phyloP scores from a whole-genome alignment of 1,284 basidiomycete genomes.

The Papiliotrema flavescens region DNA sequence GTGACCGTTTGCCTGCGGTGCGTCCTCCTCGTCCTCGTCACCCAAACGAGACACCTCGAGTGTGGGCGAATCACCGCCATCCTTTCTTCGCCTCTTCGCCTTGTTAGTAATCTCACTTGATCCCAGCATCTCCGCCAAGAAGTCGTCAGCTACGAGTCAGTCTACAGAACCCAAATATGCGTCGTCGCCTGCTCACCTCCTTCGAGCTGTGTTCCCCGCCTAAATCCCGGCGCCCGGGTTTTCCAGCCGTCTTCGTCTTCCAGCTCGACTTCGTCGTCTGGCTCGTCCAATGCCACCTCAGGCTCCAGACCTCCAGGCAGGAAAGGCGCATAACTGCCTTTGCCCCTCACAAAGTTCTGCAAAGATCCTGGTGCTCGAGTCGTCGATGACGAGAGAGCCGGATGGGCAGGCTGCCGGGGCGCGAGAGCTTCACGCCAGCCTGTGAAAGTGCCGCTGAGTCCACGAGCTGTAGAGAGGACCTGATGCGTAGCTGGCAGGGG shows the following conservation, averaged over 20 bases:
- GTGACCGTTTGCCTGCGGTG: slow-evolving; percentile 14
- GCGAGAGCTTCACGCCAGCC: slow-evolving; percentile 66
- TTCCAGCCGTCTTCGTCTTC: slow-evolving; percentile 47
- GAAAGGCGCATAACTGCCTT: slow-evolving; percentile 87
- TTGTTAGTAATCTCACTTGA: slow-evolving; percentile 34
- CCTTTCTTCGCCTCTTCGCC: slow-evolving; percentile 34
- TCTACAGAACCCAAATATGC: too few species aligned
- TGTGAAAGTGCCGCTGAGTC: slow-evolving; percentile 72
- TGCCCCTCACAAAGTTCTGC: slow-evolving; percentile 84
- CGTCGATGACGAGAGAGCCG: slow-evolving; percentile 72
- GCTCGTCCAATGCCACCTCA: slow-evolving; percentile 24
- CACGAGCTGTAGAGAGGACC: slow-evolving; percentile 70
- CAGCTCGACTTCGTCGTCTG: slow-evolving; percentile 37
- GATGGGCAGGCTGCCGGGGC: slow-evolving; percentile 55
- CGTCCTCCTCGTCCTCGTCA: slow-evolving; percentile 23
- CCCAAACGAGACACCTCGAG: slow-evolving; percentile 35
- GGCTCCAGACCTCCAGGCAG: slow-evolving; percentile 74
- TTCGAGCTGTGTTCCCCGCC: slow-evolving; percentile 39
- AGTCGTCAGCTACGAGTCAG: slow-evolving; percentile 34
- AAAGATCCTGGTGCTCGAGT: slow-evolving; percentile 73
- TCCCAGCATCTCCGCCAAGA: slow-evolving; percentile 44
- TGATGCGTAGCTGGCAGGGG: slow-evolving; percentile 74
- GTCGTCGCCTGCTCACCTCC: slow-evolving; percentile 40
- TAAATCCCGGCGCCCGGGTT: slow-evolving; percentile 38
- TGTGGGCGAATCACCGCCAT: slow-evolving; percentile 32